A percentile compares a stretch with the other conserved stretches of the same genome.
phyloP scores from a whole-genome alignment of 805 yeast genomes.

The Starmerella vaccinii region DNA sequence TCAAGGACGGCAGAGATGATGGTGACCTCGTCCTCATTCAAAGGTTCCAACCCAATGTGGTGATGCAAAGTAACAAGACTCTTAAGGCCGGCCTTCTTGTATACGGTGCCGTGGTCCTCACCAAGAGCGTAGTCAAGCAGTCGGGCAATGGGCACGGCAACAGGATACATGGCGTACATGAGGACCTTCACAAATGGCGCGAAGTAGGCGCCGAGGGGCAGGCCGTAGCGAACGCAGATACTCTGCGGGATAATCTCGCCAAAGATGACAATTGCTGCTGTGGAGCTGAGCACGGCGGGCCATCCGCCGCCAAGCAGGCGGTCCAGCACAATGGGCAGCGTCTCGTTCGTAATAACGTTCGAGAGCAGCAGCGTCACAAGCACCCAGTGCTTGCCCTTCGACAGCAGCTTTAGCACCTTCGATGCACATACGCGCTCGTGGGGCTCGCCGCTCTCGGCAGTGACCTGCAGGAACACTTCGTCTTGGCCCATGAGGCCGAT shows the following conservation, averaged over 20 bases:
- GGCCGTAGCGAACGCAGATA: conserved; percentile 83
- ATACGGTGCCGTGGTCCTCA: conserved; percentile 92
- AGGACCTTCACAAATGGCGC: conserved; percentile 75
- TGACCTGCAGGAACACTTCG: conserved; percentile 85
- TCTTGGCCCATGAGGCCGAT: conserved; percentile 96
- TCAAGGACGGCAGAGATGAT: conserved; percentile 90
- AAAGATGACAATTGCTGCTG: conserved; percentile 82
- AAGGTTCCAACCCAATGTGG: conserved; percentile 89
- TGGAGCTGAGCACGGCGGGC: conserved; percentile 91
- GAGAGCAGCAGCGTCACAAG: conserved; percentile 75
- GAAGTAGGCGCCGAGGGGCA: conserved; percentile 80
- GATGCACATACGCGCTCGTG: conserved; percentile 59
- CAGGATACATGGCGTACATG: conserved; percentile 85
- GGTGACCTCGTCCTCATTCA: conserved; percentile 91
- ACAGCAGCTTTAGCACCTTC: conserved; percentile 60
- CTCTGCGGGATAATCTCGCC: conserved; percentile 97
- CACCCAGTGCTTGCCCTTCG: conserved; percentile 91
- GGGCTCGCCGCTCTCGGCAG: conserved; percentile 65
- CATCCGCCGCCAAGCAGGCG: conserved; percentile 93
- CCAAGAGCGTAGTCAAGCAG: conserved; percentile 76
- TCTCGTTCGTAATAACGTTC: conserved; percentile 88
- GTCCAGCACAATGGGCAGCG: conserved; percentile 87
- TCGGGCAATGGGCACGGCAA: conserved; percentile 81
- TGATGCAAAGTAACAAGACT: conserved; percentile 86
- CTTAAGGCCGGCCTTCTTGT: conserved; percentile 85